These are phyloP conservation scores for Talaromyces nanjingensis DNA, from an alignment of 495 filamentous ascomycete genomes.

Conservation along the genomic window DNA sequence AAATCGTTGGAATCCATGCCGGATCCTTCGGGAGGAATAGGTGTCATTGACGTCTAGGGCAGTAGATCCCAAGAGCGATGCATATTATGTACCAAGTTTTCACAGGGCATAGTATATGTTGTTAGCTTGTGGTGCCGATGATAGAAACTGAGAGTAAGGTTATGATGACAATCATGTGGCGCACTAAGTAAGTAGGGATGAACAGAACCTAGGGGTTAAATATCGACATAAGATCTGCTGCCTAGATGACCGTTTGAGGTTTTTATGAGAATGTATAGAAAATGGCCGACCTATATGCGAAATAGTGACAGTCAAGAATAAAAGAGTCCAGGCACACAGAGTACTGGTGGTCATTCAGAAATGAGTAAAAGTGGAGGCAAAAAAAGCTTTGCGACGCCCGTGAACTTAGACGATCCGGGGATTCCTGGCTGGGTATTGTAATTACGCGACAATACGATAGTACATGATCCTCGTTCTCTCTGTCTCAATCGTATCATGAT, in stretches of 20 bases:
- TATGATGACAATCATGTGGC: background rate
- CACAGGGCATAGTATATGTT: background rate
- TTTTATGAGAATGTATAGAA: background rate
- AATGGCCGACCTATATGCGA: background rate
- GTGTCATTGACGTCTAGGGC: background rate
- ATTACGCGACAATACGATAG: background rate
- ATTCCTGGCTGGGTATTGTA: background rate
- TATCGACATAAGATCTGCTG: background rate
- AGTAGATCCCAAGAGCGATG: background rate
- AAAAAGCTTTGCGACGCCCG: background rate
- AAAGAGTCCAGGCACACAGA: background rate
- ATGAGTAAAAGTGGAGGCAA: background rate
- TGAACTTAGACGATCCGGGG: background rate
- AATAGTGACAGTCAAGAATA: background rate
- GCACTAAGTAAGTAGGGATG: background rate
- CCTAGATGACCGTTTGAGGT: background rate
- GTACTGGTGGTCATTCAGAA: background rate
- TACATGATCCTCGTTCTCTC: background rate
- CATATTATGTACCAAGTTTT: background rate
- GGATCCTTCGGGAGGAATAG: background rate
- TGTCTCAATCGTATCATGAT: background rate
- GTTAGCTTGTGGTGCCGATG: background rate
- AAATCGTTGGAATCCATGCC: background rate
- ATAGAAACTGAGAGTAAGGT: background rate
- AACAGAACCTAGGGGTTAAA: background rate